These are phyloP conservation scores for Dissoconium aciculare DNA, from an alignment of 2,329 filamentous ascomycete genomes.

Conservation along the genomic window DNA sequence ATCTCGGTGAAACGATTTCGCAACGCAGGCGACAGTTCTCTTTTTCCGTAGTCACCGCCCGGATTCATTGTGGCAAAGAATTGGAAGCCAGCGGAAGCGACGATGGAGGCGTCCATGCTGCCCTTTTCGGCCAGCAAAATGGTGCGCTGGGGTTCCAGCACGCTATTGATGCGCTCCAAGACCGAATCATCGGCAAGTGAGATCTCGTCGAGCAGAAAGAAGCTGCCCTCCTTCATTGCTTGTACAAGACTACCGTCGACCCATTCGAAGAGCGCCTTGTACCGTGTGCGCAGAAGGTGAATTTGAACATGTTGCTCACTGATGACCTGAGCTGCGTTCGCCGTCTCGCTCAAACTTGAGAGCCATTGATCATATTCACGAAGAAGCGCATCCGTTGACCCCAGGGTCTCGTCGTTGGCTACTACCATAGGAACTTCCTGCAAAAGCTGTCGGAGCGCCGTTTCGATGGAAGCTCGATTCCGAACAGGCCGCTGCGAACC, in stretches of 20 bases:
- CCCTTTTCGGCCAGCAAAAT: slow-evolving; percentile 91
- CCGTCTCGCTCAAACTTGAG: slow-evolving; percentile 26
- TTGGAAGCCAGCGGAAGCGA: slow-evolving; percentile 67
- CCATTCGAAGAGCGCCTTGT: slow-evolving; percentile 90
- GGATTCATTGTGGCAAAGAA: slow-evolving; percentile 99
- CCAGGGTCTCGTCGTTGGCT: slow-evolving; percentile 10
- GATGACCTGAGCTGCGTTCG: slow-evolving; percentile 8
- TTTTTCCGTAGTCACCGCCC: slow-evolving; percentile 95
- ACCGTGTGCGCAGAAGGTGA: slow-evolving; percentile 41
- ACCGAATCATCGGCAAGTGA: slow-evolving; percentile 96
- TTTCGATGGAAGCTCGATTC: slow-evolving; percentile 61
- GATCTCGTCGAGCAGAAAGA: slow-evolving; percentile 93
- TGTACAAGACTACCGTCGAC: slow-evolving; percentile 83
- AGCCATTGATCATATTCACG: slow-evolving; percentile 37
- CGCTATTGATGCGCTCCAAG: slow-evolving; percentile 87
- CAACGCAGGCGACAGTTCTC: slow-evolving; percentile 85
- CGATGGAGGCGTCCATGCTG: slow-evolving; percentile 63
- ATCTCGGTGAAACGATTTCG: slow-evolving; percentile 97
- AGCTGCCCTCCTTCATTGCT: slow-evolving; percentile 78
- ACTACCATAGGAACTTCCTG: slow-evolving; percentile 18
- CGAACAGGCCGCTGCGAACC: slow-evolving; percentile 84
- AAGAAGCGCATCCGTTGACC: slow-evolving; percentile 41
- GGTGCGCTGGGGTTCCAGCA: slow-evolving; percentile 75
- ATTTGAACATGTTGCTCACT: slow-evolving; percentile 22
- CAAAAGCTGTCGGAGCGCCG: slow-evolving; percentile 48